Conservation (phyloP, 768 basidiomycete species). For the Heimioporus sp. region DNA sequence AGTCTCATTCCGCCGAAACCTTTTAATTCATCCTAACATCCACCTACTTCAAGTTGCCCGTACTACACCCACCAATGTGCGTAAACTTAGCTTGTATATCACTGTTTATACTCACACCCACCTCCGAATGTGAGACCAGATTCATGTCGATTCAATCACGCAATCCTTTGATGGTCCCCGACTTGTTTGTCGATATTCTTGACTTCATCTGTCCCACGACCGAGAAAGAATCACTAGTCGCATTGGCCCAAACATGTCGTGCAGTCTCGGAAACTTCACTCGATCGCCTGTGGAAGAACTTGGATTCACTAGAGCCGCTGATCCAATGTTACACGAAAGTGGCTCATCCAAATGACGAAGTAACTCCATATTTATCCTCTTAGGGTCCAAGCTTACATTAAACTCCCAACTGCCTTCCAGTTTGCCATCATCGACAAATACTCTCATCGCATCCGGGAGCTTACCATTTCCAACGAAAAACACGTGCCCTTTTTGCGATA, state of each 20-base stretch:
- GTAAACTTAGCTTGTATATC: no score
- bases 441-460: slow-evolving; percentile 4
- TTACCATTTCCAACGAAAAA: not conserved
- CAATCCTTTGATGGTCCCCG: not conserved
- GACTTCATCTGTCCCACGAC: not conserved
- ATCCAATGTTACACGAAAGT: slow-evolving; percentile 4
- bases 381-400: slow-evolving; percentile 2
- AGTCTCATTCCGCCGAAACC: no score
- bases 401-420: slow-evolving; percentile 5
- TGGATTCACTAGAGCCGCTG: slow-evolving; percentile 9
- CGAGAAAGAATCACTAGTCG: not conserved
- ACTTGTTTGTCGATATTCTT: slow-evolving; percentile 5
- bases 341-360: not conserved
- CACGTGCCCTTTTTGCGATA: slow-evolving; percentile 5
- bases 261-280: slow-evolving; percentile 9
- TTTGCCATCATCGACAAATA: slow-evolving; percentile 4
- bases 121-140: no score
- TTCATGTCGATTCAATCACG: not conserved
- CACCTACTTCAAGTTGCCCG: no score
- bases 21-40: no score
- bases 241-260: slow-evolving; percentile 11
- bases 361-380: not conserved
- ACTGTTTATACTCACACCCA: no score
- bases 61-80: no score
- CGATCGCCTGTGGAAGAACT: slow-evolving; percentile 7